phyloP scores from a whole-genome alignment of 169 alveolate genomes.

The Cryptosporidium meleagridis region DNA sequence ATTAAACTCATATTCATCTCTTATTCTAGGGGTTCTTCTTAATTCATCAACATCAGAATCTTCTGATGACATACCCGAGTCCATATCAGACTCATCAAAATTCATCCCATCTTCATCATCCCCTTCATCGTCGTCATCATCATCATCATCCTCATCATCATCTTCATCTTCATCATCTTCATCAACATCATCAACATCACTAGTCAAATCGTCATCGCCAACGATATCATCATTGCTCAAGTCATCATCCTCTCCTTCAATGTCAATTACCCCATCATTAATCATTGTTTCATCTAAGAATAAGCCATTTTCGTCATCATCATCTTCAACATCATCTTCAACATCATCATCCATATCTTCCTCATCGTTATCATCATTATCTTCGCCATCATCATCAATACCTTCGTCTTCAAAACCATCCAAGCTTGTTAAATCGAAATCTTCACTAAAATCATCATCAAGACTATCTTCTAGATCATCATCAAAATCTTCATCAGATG shows the following conservation, averaged over 20 bases:
- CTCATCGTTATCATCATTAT: background rate
- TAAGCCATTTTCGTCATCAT: slow-evolving; percentile 1
- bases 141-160: slow-evolving; percentile 51
- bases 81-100: slow-evolving; percentile 30
- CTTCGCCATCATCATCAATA: background rate
- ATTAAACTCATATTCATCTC: slow-evolving; percentile 70
- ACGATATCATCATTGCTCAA: slow-evolving; percentile 9
- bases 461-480: slow-evolving; percentile 10
- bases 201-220: slow-evolving; percentile 2
- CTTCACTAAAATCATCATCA: slow-evolving; percentile 40
- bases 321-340: background rate
- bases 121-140: background rate
- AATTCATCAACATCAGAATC: slow-evolving; percentile 62
- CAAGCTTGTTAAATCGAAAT: slow-evolving; percentile 46
- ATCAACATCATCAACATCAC: slow-evolving; percentile 19
- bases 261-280: background rate
- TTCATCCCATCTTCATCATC: slow-evolving; percentile 25
- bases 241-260: slow-evolving; percentile 25
- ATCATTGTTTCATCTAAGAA: slow-evolving; percentile 11
- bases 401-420: slow-evolving; percentile 19
- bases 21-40: slow-evolving; percentile 67
- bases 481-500: slow-evolving; percentile 63
- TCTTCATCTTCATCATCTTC: slow-evolving; percentile 51
- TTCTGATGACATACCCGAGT: slow-evolving; percentile 37
- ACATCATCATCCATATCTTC: background rate